A percentile compares a stretch with the other conserved stretches of the same genome.
phyloP scores from a whole-genome alignment of 192 early-diverging fungal genomes.

The Coemansia sp. region DNA sequence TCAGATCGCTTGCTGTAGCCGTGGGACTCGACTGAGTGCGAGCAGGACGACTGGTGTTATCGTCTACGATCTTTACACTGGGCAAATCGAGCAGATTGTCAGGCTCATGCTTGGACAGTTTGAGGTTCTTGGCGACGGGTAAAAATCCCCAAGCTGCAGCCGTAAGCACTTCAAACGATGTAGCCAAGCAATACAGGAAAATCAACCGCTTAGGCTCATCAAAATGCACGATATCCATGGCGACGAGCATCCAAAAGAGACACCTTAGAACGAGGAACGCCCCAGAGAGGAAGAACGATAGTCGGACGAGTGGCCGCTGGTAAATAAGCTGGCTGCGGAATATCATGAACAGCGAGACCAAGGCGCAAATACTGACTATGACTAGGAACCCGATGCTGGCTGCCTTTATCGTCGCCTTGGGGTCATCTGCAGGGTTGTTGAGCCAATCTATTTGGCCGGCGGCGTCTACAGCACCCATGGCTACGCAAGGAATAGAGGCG shows the following conservation, averaged over 20 bases:
- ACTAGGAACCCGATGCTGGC: constrained; percentile 43
- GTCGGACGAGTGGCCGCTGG: constrained; percentile 43
- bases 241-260: constrained; percentile 53
- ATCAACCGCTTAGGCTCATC: constrained; percentile 41
- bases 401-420: constrained; percentile 26
- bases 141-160: constrained; percentile 31
- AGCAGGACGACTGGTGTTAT: not conserved
- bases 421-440: constrained; percentile 35
- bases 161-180: constrained; percentile 27
- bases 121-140: constrained; percentile 29
- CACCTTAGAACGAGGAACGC: constrained; percentile 28
- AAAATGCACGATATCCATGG: constrained; percentile 29
- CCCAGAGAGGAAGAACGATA: constrained; percentile 30
- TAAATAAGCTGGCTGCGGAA: constrained; percentile 41
- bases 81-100: constrained; percentile 7
- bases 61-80: constrained; percentile 13
- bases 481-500: constrained; percentile 27
- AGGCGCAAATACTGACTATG: constrained; percentile 19
- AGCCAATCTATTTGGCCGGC: constrained; percentile 56
- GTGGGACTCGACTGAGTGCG: not conserved
- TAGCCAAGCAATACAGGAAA: constrained; percentile 45
- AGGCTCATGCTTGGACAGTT: constrained; percentile 1
- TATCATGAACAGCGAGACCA: constrained; percentile 21
- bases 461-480: constrained; percentile 49
- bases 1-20: not conserved